These are phyloP conservation scores for Neolentinus lepideus DNA, from an alignment of 1,284 basidiomycete species.

Conservation along the genomic window DNA sequence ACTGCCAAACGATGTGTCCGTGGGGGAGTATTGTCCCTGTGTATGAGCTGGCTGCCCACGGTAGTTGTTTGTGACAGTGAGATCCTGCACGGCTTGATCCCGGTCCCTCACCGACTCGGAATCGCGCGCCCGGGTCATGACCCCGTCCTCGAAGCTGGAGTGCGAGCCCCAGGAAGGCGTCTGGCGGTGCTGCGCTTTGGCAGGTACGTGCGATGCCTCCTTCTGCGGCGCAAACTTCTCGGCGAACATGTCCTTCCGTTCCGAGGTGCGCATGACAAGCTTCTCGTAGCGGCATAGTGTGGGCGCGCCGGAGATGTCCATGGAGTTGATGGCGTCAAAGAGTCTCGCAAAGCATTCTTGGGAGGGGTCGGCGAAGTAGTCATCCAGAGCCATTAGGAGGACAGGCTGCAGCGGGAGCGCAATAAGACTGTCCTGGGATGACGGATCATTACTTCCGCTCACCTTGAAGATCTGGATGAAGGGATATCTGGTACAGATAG, in stretches of 20 bases:
- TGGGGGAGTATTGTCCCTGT: conserved; percentile 40
- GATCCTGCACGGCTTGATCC: background rate
- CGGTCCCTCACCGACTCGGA: conserved; percentile 6
- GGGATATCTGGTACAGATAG: conserved; percentile 91
- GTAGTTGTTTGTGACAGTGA: background rate
- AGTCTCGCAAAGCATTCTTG: conserved; percentile 83
- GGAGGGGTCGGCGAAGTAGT: conserved; percentile 87
- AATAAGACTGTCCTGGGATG: background rate
- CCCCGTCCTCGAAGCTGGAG: conserved; percentile 59
- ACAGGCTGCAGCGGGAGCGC: conserved; percentile 60
- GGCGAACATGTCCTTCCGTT: conserved; percentile 87
- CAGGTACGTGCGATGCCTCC: conserved; percentile 9
- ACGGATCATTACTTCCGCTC: conserved; percentile 12
- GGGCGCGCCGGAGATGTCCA: conserved; percentile 82
- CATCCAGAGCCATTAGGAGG: conserved; percentile 89
- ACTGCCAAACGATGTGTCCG: conserved; percentile 46
- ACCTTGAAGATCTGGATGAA: conserved; percentile 99
- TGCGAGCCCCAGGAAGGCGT: conserved; percentile 32
- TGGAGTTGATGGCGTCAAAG: conserved; percentile 89
- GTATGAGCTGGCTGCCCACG: background rate
- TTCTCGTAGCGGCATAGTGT: conserved; percentile 76
- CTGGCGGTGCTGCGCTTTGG: conserved; percentile 10
- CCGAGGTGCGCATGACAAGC: conserved; percentile 82
- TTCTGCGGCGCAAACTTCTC: conserved; percentile 60
- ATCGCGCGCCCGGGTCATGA: conserved; percentile 38